Evolutionary conservation across 345 rosid genomes (phyloP).

Genomic region (Populus davidiana): DNA sequence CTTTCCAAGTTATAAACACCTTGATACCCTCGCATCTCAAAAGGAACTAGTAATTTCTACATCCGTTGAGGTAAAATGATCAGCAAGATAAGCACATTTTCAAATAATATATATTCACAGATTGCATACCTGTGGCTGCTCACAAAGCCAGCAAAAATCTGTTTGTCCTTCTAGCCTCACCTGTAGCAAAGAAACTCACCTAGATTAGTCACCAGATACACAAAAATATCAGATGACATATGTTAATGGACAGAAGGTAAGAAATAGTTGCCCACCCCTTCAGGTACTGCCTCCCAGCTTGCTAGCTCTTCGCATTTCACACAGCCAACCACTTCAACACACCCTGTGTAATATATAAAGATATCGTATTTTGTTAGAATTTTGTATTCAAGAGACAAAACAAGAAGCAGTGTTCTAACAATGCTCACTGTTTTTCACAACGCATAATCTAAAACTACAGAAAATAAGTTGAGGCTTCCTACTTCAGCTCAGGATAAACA

Average conservation of each 20-base stretch:
- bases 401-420: not conserved
- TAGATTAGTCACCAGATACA: not conserved
- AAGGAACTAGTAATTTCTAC: conserved; percentile 77
- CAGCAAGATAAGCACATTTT: not conserved
- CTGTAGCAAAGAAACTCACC: conserved; percentile 31
- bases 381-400: not conserved
- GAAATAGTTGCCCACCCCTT: conserved; percentile 22
- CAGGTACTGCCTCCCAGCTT: conserved; percentile 34
- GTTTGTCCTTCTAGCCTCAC: conserved; percentile 89
- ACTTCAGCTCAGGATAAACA: not conserved
- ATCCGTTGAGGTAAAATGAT: not conserved
- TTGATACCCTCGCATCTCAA: conserved; percentile 93
- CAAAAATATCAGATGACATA: not conserved
- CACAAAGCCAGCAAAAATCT: conserved; percentile 92
- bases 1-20: conserved; percentile 88
- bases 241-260: not conserved
- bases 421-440: not conserved
- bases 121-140: conserved; percentile 65
- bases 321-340: conserved; percentile 39
- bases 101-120: conserved; percentile 6
- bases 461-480: not conserved
- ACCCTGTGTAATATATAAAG: conserved; percentile 16
- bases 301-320: conserved; percentile 32
- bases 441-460: not conserved
- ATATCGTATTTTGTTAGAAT: not conserved